Evolutionary conservation across 495 filamentous ascomycete genomes (phyloP).

Genomic region (Xylaria scruposa): DNA sequence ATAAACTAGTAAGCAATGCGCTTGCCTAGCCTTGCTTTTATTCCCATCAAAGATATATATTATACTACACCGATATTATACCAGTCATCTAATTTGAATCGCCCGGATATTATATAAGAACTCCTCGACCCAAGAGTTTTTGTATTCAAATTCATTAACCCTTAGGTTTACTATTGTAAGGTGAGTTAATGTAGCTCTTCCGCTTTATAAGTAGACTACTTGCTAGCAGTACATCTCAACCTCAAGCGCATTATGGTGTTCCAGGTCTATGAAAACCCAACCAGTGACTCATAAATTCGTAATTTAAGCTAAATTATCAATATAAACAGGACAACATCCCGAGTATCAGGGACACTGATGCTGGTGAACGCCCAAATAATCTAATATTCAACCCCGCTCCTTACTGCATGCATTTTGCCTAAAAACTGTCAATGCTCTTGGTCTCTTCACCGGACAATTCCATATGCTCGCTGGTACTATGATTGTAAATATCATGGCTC

Average conservation of each 20-base stretch:
- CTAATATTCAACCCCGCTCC: constrained; percentile 1
- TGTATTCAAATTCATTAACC: neutral
- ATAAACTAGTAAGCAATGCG: neutral
- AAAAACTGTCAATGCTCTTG: neutral
- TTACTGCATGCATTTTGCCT: neutral
- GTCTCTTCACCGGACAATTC: neutral
- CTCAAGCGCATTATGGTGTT: neutral
- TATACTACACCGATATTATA: no score
- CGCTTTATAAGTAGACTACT: neutral
- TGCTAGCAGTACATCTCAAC: neutral
- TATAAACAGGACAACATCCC: neutral
- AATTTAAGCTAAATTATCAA: neutral
- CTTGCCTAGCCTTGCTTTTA: neutral
- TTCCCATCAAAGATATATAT: no score
- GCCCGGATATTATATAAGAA: neutral
- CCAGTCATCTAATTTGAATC: neutral
- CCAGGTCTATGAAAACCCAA: neutral
- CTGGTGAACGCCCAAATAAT: neutral
- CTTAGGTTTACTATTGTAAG: neutral
- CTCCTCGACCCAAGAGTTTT: neutral
- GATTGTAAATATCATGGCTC: neutral
- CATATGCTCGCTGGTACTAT: neutral
- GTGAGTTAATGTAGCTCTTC: neutral
- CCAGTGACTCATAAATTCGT: neutral
- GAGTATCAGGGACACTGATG: neutral